Percentiles rank a stretch among this genome's conserved stretches.
These are phyloP conservation scores for Takashimella koratensis DNA, from an alignment of 1,284 basidiomycete species.

Conservation along the genomic window DNA sequence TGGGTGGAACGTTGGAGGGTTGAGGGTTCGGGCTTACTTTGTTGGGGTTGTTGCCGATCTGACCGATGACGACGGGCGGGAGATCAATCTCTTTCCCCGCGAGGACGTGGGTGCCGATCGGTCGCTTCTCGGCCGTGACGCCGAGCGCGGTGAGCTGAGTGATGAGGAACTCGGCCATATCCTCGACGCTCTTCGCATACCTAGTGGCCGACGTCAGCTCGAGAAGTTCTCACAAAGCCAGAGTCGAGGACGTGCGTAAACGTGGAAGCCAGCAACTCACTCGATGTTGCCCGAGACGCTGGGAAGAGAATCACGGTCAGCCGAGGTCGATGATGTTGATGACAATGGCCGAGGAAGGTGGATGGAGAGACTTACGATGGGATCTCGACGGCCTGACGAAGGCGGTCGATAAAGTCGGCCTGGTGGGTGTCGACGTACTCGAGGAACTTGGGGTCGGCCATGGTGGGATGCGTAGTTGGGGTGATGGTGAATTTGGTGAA, in stretches of 20 bases:
- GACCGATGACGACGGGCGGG: constrained; percentile 83
- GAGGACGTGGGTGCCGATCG: constrained; percentile 77
- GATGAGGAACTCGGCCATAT: constrained; percentile 78
- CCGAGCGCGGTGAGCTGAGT: constrained; percentile 68
- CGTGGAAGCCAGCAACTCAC: constrained; percentile 35
- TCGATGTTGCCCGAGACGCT: constrained; percentile 50
- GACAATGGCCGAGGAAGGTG: not conserved
- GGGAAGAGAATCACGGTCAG: not conserved
- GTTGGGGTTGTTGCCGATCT: constrained; percentile 72
- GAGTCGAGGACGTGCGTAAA: too few species aligned
- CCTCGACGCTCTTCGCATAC: constrained; percentile 69
- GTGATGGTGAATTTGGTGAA: constrained; percentile 1
- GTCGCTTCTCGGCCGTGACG: constrained; percentile 66
- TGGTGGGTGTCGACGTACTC: constrained; percentile 68
- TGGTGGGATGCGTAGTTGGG: constrained; percentile 15
- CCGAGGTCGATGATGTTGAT: not conserved
- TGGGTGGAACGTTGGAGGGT: not conserved
- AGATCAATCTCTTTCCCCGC: constrained; percentile 71
- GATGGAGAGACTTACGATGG: constrained; percentile 63
- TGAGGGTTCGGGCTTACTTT: constrained; percentile 52
- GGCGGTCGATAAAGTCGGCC: constrained; percentile 68
- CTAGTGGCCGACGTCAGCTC: constrained; percentile 60
- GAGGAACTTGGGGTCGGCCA: constrained; percentile 54
- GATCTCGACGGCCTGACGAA: constrained; percentile 80
- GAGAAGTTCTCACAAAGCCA: too few species aligned